Base-by-base conservation (phyloP, 2,329 filamentous ascomycete genomes). In the Emmonsia crescens region DNA sequence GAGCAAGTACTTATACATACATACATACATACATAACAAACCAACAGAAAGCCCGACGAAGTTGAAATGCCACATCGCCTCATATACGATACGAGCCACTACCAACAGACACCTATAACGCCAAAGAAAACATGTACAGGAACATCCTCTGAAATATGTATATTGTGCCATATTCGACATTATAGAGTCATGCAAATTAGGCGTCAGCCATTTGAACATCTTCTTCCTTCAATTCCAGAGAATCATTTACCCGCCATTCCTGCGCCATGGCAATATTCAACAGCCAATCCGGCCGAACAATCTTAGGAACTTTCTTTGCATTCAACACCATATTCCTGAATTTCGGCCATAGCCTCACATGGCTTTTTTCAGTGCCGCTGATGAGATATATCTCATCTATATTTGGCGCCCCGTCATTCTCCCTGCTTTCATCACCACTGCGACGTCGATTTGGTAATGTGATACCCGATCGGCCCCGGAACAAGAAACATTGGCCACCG, bases 221-320 rank as follows among this genome's bases (percentile, higher is more conserved):
- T 3, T 70, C 70, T 55, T 75, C 73, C 21, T 64, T 68, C 63
- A 77, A 60, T 66, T 76, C 75, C 70, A 89, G 91, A 66, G 80
- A 82, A 48, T 85, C 77, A 61, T 85, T 79, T 74, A 85, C 87
- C n/a, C 80, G 79, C 65, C 94, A 78, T 74, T 91, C 82, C 76
- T 99, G 94, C 68, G 84, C 85, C 89, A 99, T 93, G 4, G 91
- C 90, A 63, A 91, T 86, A 70, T 92, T 88, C 62, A 99, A 78
- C 68, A 99, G 74, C 94, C 94, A 99, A 71, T 99, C 92, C 2
- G 89, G 84, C 55, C 83, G 83, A 29, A 96, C 91, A 48, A 99
- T 86, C 60, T 89, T 82, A 2, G 92, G 87, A 66, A 86, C 82
- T 82, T 93, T 91, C 70, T 89, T 87, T 52, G 89, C 87, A 67